Base-by-base conservation (phyloP, 2,329 filamentous ascomycete species). In the Tolypocladium sp. region DNA sequence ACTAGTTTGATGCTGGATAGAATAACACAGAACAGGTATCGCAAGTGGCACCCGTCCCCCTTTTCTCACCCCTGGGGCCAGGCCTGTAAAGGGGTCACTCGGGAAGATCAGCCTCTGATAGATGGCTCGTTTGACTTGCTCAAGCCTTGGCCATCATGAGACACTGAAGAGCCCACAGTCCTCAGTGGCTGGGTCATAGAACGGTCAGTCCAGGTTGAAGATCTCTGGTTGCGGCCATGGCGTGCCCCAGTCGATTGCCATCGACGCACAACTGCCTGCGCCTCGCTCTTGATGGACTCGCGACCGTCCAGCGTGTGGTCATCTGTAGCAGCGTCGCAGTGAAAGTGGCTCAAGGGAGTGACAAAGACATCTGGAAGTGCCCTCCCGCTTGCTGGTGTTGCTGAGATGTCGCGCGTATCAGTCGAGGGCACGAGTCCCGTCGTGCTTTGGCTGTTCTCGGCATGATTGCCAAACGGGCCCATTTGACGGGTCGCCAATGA, bases 291-390 rank as follows among this genome's bases (percentile, higher is more conserved):
- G n/a, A 27, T 35, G 0, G 58, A 58, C 22, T n/a, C 56, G 27
- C 49, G 40, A n/a, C 41, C 56, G 41, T 22, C n/a, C 5, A 33
- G 27, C n/a, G 12, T 35, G 3, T 5, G 3, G 15, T 12, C 20
- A 10, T 58, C 41, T 20, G 20, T 25, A 4, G 13, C 51, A 10
- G 46, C 27, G 25, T 57, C 53, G 17, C 56, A 51, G 6, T 63
- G 61, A 10, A 69, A 49, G 17, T 58, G 63, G 44, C 64, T 67
- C 35, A 63, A 55, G 3, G 69, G 64, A 2, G 64, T 67, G 25
- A 63, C 57, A 42, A 68, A 67, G 10, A 61, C 40, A 12, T 68
- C 66, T 17, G 42, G 17, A 17, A 20, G 9, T 38, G 25, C 17
- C 56, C 22, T 57, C 35, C 33, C 41, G 8, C n/a, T 51, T 20